phyloP scores from a whole-genome alignment of 2,329 filamentous ascomycete genomes.

The Colletotrichum lupini region DNA sequence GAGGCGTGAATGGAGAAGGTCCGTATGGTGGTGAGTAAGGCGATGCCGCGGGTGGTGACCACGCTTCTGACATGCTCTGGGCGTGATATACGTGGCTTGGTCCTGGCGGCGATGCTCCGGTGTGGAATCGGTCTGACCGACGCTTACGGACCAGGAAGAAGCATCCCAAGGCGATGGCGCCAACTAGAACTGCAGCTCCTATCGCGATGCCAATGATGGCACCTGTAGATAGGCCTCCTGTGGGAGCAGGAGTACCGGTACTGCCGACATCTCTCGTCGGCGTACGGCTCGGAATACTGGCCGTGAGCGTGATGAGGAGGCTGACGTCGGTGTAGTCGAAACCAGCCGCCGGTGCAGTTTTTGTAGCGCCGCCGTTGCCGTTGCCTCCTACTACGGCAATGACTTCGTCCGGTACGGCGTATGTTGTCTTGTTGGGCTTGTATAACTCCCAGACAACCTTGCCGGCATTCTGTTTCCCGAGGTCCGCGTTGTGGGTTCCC shows the following conservation, averaged over 20 bases:
- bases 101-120: neutral
- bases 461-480: constrained; percentile 60
- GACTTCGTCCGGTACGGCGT: constrained; percentile 65
- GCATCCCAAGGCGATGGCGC: constrained; percentile 38
- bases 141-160: constrained; percentile 46
- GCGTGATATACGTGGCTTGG: constrained; percentile 22
- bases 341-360: constrained; percentile 57
- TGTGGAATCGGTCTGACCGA: constrained; percentile 21
- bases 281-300: constrained; percentile 56
- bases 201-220: constrained; percentile 58
- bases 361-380: constrained; percentile 64
- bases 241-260: neutral
- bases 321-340: constrained; percentile 63
- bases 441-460: constrained; percentile 63
- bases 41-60: constrained; percentile 27
- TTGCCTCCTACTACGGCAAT: constrained; percentile 62
- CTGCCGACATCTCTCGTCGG: constrained; percentile 58
- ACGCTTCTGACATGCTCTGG: constrained; percentile 33
- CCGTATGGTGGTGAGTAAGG: constrained; percentile 26
- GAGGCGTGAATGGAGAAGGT: constrained; percentile 5
- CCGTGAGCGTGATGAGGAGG: constrained; percentile 64
- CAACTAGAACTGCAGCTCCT: constrained; percentile 43
- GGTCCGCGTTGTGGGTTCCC: constrained; percentile 67
- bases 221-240: constrained; percentile 45
- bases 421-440: constrained; percentile 59